These are phyloP conservation scores for Solidago caesia DNA, from an alignment of 129 eudicot species.

Conservation along the genomic window DNA sequence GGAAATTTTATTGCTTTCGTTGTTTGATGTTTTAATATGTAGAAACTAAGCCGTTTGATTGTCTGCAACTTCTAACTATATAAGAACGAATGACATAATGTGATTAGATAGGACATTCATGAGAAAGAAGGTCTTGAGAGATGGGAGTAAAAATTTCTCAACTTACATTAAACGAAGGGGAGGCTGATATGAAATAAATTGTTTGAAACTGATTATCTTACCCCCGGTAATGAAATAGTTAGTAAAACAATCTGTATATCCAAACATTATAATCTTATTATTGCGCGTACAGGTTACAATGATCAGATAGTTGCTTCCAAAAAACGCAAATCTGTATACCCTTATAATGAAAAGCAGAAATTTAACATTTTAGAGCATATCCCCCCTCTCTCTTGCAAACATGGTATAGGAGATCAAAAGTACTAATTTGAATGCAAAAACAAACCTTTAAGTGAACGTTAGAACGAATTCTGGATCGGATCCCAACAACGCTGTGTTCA, in stretches of 20 bases:
- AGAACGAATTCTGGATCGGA: constrained; percentile 80
- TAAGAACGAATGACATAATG: too few relatives aligned
- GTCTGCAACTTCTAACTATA: too few relatives aligned
- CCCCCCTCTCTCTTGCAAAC: neutral
- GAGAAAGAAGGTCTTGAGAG: too few relatives aligned
- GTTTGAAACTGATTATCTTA: neutral
- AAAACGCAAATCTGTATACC: neutral
- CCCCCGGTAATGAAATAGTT: too few relatives aligned
- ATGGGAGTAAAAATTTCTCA: too few relatives aligned
- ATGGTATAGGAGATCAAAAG: neutral
- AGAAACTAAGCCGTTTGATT: too few relatives aligned
- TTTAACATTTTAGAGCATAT: neutral
- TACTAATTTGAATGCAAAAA: constrained; percentile 10
- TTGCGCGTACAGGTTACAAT: neutral
- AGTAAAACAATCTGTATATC: neutral
- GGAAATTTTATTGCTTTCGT: too few relatives aligned
- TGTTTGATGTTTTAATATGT: too few relatives aligned
- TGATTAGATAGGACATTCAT: too few relatives aligned
- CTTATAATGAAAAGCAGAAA: neutral
- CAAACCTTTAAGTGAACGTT: constrained; percentile 84
- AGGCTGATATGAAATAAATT: neutral
- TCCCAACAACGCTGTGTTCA: constrained; percentile 93
- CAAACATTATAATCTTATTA: neutral
- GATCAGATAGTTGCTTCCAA: neutral
- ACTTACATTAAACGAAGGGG: neutral